Evolutionary conservation across 257 asterid species (phyloP).

Genomic region (Pogostemon cablin): DNA sequence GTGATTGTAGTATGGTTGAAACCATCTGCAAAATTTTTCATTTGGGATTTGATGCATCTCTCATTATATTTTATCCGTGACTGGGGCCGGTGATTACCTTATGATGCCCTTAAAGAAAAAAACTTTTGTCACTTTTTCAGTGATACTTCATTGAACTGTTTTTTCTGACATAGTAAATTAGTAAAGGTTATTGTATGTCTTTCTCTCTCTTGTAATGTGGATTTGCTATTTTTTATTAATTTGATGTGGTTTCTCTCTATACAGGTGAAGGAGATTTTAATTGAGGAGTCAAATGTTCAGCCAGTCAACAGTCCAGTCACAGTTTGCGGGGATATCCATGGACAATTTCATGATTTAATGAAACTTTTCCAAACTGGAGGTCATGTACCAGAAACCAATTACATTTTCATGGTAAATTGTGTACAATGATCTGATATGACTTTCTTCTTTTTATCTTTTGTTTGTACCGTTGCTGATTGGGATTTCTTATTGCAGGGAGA

Average conservation of each 20-base stretch:
- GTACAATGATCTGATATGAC: neutral
- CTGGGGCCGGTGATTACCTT: neutral
- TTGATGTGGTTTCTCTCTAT: slow-evolving; percentile 19
- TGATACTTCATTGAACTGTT: neutral
- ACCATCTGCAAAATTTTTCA: neutral
- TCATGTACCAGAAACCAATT: slow-evolving; percentile 96
- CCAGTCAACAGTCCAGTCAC: slow-evolving; percentile 99
- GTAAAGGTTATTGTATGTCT: neutral
- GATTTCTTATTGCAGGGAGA: slow-evolving; percentile 71
- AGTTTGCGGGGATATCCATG: slow-evolving; percentile 98
- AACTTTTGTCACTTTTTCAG: neutral
- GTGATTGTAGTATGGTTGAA: slow-evolving; percentile 16
- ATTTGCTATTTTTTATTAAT: neutral
- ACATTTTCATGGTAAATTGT: slow-evolving; percentile 84
- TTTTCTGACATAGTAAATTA: neutral
- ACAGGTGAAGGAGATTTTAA: slow-evolving; percentile 97
- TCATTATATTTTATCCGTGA: neutral
- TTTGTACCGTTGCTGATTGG: slow-evolving; percentile 14
- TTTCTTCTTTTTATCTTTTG: slow-evolving; percentile 14
- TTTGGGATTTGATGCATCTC: slow-evolving; percentile 3
- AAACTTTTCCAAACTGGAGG: slow-evolving; percentile 99
- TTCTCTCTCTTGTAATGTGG: neutral
- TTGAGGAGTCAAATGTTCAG: slow-evolving; percentile 99
- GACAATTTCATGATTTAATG: slow-evolving; percentile 98
- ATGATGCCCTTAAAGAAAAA: neutral